Conservation (phyloP, 805 yeast genomes). For the Candida ipomoeae region DNA sequence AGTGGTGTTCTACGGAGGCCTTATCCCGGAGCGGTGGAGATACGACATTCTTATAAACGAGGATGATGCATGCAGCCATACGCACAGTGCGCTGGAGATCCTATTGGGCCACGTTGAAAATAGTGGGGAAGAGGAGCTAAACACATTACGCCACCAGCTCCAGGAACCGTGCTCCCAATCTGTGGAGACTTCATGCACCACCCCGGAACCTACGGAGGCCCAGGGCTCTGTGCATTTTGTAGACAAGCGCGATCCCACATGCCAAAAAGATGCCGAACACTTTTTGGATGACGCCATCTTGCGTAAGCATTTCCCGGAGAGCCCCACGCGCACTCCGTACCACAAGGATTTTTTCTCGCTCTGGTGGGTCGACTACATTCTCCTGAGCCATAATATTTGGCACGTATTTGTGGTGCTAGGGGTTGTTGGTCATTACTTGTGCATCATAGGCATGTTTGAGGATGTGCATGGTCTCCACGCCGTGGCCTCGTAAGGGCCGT, state of each 20-base stretch:
- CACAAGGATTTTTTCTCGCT: constrained; percentile 45
- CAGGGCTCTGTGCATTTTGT: not conserved
- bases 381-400: constrained; percentile 89
- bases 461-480: constrained; percentile 18
- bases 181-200: not conserved
- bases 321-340: constrained; percentile 32
- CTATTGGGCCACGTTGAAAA: constrained; percentile 32
- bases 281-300: constrained; percentile 28
- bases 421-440: constrained; percentile 81
- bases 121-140: constrained; percentile 36
- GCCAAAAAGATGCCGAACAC: constrained; percentile 11
- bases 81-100: constrained; percentile 27
- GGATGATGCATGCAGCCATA: constrained; percentile 21
- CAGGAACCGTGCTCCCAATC: not conserved
- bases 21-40: constrained; percentile 87
- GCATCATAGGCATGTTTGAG: constrained; percentile 67
- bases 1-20: constrained; percentile 79
- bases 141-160: constrained; percentile 1
- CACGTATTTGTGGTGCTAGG: constrained; percentile 88
- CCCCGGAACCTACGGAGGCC: not conserved
- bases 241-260: not conserved
- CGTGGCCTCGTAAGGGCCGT: not conserved
- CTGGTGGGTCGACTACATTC: constrained; percentile 81
- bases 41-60: constrained; percentile 59
- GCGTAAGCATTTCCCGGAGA: constrained; percentile 34